A percentile compares a stretch with the other conserved stretches of the same genome.
Conservation (phyloP, 192 early-diverging fungal species). For the Coemansia sp. region DNA sequence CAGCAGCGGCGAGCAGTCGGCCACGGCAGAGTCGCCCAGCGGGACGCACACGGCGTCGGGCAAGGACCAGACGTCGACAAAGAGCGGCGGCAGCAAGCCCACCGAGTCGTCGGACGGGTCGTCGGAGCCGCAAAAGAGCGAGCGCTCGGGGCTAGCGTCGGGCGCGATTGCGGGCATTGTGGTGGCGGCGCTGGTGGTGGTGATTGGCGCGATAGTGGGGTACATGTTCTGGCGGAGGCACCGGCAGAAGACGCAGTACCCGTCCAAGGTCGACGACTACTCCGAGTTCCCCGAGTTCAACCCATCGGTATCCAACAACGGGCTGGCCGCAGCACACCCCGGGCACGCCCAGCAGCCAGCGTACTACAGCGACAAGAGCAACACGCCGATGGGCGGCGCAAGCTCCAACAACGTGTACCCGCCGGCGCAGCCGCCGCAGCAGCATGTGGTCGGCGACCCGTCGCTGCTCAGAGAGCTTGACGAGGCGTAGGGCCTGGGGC, state of each 20-base stretch:
- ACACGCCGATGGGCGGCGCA: neutral
- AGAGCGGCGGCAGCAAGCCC: neutral
- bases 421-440: neutral
- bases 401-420: neutral
- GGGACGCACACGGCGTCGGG: neutral
- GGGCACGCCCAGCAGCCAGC: neutral
- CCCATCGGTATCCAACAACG: slow-evolving; percentile 24
- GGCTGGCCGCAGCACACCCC: neutral
- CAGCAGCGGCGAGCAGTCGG: neutral
- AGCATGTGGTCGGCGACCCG: neutral
- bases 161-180: slow-evolving; percentile 43
- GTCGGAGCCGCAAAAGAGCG: too few relatives aligned
- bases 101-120: neutral
- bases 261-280: slow-evolving; percentile 30
- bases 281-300: slow-evolving; percentile 45
- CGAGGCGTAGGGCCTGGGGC: slow-evolving; percentile 1
- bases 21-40: neutral
- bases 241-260: slow-evolving; percentile 33
- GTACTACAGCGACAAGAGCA: slow-evolving; percentile 13
- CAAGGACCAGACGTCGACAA: neutral
- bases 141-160: slow-evolving; percentile 13
- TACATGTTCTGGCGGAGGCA: slow-evolving; percentile 46
- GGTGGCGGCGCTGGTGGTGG: slow-evolving; percentile 15
- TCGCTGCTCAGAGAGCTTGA: slow-evolving; percentile 5
- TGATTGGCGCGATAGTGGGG: slow-evolving; percentile 6